Evolutionary conservation across 2,329 filamentous ascomycete genomes (phyloP).

Genomic region (Aspergillus cejpii): DNA sequence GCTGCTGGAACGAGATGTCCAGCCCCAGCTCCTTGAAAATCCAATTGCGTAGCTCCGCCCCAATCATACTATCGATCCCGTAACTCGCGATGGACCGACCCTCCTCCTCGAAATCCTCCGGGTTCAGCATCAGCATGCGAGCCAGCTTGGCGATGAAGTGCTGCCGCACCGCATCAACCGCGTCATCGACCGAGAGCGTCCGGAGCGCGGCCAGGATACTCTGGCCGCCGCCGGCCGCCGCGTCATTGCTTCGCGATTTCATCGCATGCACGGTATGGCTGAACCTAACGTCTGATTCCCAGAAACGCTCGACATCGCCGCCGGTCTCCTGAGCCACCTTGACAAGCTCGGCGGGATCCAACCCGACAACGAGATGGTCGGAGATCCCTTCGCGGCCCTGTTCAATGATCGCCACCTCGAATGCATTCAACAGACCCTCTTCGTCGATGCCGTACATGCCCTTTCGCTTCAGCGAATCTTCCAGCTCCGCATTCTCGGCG

Average conservation of each 20-base stretch:
- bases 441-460: constrained; percentile 34
- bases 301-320: too few relatives aligned
- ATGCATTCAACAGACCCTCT: constrained; percentile 26
- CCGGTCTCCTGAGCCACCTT: too few relatives aligned
- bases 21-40: constrained; percentile 30
- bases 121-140: neutral
- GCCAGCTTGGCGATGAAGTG: neutral
- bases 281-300: neutral
- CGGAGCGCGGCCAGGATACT: neutral
- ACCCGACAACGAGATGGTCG: neutral
- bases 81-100: constrained; percentile 21
- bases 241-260: neutral
- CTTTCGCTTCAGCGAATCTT: constrained; percentile 30
- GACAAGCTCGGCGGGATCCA: too few relatives aligned
- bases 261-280: neutral
- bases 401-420: constrained; percentile 2
- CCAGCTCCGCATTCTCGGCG: constrained; percentile 32
- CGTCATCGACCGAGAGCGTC: neutral
- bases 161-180: neutral
- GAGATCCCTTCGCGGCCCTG: neutral
- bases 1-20: constrained; percentile 28
- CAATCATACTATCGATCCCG: constrained; percentile 41
- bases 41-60: constrained; percentile 37
- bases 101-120: neutral
- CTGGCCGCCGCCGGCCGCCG: neutral